Evolutionary conservation across 2,329 filamentous ascomycete genomes (phyloP).

Genomic region (Aaosphaeria arxii): DNA sequence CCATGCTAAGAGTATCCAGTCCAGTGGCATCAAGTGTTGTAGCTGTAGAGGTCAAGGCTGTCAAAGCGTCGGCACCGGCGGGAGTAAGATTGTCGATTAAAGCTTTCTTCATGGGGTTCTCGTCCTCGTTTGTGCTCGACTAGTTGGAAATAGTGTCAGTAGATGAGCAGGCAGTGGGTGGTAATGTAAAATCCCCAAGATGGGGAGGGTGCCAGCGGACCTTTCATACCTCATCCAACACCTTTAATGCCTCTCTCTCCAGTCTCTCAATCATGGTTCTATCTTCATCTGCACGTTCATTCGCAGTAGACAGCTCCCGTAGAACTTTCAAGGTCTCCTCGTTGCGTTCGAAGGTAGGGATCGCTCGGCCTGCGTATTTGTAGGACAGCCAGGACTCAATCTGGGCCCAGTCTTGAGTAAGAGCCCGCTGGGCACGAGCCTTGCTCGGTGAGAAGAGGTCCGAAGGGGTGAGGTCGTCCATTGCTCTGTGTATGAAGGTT

Average conservation of each 20-base stretch:
- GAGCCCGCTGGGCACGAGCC: constrained; percentile 71
- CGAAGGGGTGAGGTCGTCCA: constrained; percentile 37
- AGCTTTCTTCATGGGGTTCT: not conserved
- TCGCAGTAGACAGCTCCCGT: constrained; percentile 69
- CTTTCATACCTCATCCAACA: constrained; percentile 42
- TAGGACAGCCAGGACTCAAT: constrained; percentile 76
- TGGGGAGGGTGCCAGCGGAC: not conserved
- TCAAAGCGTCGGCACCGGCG: constrained; percentile 28
- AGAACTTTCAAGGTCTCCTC: constrained; percentile 75
- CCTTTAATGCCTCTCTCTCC: constrained; percentile 58
- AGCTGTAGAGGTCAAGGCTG: constrained; percentile 35
- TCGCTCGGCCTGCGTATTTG: constrained; percentile 62
- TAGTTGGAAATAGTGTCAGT: not conserved
- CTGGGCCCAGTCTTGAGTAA: constrained; percentile 87
- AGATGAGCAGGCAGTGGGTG: no score
- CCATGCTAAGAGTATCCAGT: constrained; percentile 24
- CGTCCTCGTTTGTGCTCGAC: not conserved
- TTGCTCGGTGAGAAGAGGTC: constrained; percentile 60
- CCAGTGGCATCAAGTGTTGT: constrained; percentile 33
- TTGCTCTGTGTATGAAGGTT: constrained; percentile 4
- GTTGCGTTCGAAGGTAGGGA: constrained; percentile 82
- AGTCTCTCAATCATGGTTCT: constrained; percentile 55
- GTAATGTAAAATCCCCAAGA: not conserved
- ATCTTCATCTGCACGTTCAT: constrained; percentile 76
- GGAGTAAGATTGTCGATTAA: constrained; percentile 16